These are phyloP conservation scores for Trichopus zeylanicus DNA, from an alignment of 116 monocot genomes.

Conservation along the genomic window DNA sequence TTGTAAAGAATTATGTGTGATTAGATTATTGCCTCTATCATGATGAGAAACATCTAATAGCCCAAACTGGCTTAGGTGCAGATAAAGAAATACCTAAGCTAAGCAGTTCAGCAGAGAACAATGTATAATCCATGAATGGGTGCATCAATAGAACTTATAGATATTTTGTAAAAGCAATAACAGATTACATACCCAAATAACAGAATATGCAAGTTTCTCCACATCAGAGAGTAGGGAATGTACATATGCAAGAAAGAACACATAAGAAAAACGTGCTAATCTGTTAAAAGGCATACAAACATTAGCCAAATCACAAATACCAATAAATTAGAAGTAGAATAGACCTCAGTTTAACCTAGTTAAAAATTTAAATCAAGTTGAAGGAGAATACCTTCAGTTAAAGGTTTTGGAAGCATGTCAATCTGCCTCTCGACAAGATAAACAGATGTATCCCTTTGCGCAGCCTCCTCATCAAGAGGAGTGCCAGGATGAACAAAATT, in stretches of 20 bases:
- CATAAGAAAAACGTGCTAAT: not conserved
- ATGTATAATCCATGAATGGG: too few species aligned
- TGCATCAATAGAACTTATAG: too few species aligned
- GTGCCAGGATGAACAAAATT: slow-evolving; percentile 94
- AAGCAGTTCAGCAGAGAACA: too few species aligned
- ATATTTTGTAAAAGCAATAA: not conserved
- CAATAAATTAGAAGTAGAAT: not conserved
- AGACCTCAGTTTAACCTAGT: not conserved
- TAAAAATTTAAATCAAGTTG: not conserved
- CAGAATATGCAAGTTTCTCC: slow-evolving; percentile 89
- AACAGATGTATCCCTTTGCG: slow-evolving; percentile 91
- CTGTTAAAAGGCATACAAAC: not conserved
- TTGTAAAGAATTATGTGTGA: too few species aligned
- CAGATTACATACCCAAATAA: slow-evolving; percentile 69
- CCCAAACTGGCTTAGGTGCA: too few species aligned
- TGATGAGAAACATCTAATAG: too few species aligned
- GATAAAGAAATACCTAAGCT: too few species aligned
- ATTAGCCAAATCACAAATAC: not conserved
- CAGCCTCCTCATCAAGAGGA: slow-evolving; percentile 92
- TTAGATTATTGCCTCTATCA: too few species aligned
- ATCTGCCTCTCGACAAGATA: slow-evolving; percentile 96
- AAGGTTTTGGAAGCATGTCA: slow-evolving; percentile 98
- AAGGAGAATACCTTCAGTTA: slow-evolving; percentile 80
- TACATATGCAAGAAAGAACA: slow-evolving; percentile 44
- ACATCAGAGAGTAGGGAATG: slow-evolving; percentile 97